phyloP scores from a whole-genome alignment of 306 rosid species.

The Citrullus mucosospermus region DNA sequence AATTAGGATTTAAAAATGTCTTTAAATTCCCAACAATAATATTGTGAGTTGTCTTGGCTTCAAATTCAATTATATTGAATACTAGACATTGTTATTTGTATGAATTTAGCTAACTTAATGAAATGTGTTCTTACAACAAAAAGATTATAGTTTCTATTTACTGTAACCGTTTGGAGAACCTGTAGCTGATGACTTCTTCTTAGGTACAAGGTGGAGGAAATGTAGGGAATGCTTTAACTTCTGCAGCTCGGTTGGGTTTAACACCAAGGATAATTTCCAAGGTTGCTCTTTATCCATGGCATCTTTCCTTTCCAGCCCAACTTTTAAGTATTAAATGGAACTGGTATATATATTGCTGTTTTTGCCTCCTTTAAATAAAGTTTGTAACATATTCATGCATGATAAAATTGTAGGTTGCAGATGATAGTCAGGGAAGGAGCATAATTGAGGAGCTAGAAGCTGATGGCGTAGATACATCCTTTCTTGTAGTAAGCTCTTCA shows the following conservation, averaged over 20 bases:
- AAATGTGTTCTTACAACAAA: not conserved
- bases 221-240: slow-evolving; percentile 63
- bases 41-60: not conserved
- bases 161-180: not conserved
- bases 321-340: not conserved
- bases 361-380: not conserved
- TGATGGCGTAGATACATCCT: slow-evolving; percentile 82
- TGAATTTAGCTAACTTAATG: not conserved
- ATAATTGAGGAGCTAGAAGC: slow-evolving; percentile 56
- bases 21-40: not conserved
- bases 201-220: slow-evolving; percentile 96
- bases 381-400: not conserved
- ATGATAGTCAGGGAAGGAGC: slow-evolving; percentile 70
- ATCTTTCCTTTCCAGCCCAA: not conserved
- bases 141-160: not conserved
- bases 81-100: too few species aligned
- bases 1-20: not conserved
- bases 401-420: slow-evolving; percentile 43
- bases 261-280: slow-evolving; percentile 67
- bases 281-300: slow-evolving; percentile 21
- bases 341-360: not conserved
- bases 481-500: slow-evolving; percentile 42
- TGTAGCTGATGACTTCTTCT: slow-evolving; percentile 8
- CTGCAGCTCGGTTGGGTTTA: slow-evolving; percentile 81
- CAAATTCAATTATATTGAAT: too few species aligned